These are phyloP conservation scores for Thermochaetoides thermophila DNA, from an alignment of 495 filamentous ascomycete species.

Conservation along the genomic window DNA sequence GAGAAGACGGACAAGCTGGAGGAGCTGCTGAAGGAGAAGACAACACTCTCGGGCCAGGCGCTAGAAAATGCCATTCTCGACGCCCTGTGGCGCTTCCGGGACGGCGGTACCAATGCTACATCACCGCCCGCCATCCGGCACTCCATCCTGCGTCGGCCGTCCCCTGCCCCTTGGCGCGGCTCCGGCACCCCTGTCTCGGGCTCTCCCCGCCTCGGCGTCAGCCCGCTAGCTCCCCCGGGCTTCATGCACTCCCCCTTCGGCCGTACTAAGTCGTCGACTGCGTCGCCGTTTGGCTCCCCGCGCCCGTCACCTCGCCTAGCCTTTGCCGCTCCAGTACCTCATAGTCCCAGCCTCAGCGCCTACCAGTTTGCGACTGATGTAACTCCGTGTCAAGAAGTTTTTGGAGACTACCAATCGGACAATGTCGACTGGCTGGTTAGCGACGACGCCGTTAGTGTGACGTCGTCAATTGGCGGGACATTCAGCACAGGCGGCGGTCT, in stretches of 20 bases:
- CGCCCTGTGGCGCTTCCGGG: slow-evolving; percentile 80
- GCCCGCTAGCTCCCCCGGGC: slow-evolving; percentile 68
- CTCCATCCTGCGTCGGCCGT: slow-evolving; percentile 76
- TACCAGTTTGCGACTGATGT: slow-evolving; percentile 74
- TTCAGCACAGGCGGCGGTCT: no score
- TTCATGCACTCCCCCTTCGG: slow-evolving; percentile 62
- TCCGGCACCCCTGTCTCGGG: slow-evolving; percentile 62
- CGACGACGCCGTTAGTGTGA: slow-evolving; percentile 69
- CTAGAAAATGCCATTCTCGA: slow-evolving; percentile 87
- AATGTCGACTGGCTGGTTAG: slow-evolving; percentile 93
- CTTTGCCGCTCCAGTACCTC: slow-evolving; percentile 79
- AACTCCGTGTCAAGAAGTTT: slow-evolving; percentile 64
- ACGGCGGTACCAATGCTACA: slow-evolving; percentile 54
- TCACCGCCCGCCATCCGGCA: slow-evolving; percentile 72
- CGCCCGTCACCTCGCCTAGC: slow-evolving; percentile 85
- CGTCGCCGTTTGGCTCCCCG: slow-evolving; percentile 86
- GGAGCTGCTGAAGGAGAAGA: slow-evolving; percentile 67
- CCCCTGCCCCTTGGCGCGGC: slow-evolving; percentile 88
- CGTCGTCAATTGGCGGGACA: slow-evolving; percentile 53
- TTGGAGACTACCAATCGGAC: slow-evolving; percentile 83
- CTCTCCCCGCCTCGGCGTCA: slow-evolving; percentile 60
- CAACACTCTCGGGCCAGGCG: slow-evolving; percentile 54
- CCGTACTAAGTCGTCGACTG: slow-evolving; percentile 57
- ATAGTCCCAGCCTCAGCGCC: slow-evolving; percentile 84
- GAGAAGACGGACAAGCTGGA: slow-evolving; percentile 90